Base-by-base conservation (phyloP, 805 yeast genomes). In the Nakazawaea ernobii region DNA sequence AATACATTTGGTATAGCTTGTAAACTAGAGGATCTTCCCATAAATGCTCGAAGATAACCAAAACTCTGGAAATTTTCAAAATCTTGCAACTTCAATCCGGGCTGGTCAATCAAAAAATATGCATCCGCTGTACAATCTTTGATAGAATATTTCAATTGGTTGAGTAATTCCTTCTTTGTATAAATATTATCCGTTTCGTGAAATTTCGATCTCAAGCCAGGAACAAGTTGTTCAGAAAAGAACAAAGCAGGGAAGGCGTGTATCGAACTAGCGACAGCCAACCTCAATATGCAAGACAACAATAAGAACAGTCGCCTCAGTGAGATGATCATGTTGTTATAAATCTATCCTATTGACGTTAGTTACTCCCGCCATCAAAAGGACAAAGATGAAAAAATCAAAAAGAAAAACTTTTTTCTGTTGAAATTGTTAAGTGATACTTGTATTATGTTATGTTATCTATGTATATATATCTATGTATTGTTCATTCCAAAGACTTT, bases 1-100 rank as follows among this genome's bases (percentile, higher is more conserved):
- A 55, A 47, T 1, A 70, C 61, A 8, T 80, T 68, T 3, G 89
- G 86, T 46, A 84, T 66, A 1, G 80, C 75, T 4, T 81, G 67
- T 8, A 81, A 66, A 0, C 87, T 78, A 5, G 90, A 82, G n/a
- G 86, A 69, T 59, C 71, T 66, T 20, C 70, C 62, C 51, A 81
- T 57, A 56, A 78, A 75, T 37, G 74, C 69, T 49, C 82, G 69
- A 4, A 84, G 52, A 49, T 73, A 68, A 1, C 67, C 70, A 69
- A 82, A 80, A 32, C 59, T 54, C 13, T 61, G 55, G 51, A 69
- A 70, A 32, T 68, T 48, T 26, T 62, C 60, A 30, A 79, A 72
- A 57, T 81, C 85, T 20, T 68, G 62, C 36, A 71, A 60, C 6
- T 60, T 58, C 46, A 81, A 56, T 1, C 82, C 82, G 4, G 84